Evolutionary conservation across 257 asterid genomes (phyloP).

Genomic region (Solanum raphanifolium): DNA sequence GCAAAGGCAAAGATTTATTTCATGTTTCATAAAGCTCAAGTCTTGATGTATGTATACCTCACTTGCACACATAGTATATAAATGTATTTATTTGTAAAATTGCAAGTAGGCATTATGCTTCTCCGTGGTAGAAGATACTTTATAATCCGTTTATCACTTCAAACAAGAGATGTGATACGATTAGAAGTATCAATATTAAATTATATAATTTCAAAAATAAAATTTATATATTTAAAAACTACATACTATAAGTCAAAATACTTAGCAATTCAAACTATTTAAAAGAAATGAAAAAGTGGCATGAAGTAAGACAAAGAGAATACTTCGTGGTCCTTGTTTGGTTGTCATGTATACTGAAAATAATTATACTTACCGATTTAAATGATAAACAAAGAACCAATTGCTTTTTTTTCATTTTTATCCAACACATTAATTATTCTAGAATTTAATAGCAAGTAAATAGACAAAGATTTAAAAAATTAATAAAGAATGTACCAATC

Average conservation of each 20-base stretch:
- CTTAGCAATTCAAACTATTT: not conserved
- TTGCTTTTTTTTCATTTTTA: not conserved
- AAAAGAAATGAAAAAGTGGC: not conserved
- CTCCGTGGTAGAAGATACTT: not conserved
- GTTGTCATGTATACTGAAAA: too few species aligned
- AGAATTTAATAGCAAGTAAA: not conserved
- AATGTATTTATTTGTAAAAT: not conserved
- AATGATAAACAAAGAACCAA: not conserved
- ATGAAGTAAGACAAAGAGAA: not conserved
- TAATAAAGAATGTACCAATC: not conserved
- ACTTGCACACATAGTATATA: not conserved
- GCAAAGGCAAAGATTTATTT: not conserved
- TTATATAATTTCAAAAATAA: not conserved
- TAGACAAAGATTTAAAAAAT: fast-evolving
- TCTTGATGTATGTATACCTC: not conserved
- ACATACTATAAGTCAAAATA: not conserved
- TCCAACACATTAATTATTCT: not conserved
- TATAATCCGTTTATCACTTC: not conserved
- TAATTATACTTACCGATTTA: too few species aligned
- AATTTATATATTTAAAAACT: not conserved
- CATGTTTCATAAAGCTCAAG: not conserved
- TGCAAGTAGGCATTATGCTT: not conserved
- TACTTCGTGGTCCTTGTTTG: not conserved
- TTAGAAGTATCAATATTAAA: not conserved
- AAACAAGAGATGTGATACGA: not conserved